Conservation (phyloP, 2,329 filamentous ascomycete species). For the Conoideocrella luteorostrata region DNA sequence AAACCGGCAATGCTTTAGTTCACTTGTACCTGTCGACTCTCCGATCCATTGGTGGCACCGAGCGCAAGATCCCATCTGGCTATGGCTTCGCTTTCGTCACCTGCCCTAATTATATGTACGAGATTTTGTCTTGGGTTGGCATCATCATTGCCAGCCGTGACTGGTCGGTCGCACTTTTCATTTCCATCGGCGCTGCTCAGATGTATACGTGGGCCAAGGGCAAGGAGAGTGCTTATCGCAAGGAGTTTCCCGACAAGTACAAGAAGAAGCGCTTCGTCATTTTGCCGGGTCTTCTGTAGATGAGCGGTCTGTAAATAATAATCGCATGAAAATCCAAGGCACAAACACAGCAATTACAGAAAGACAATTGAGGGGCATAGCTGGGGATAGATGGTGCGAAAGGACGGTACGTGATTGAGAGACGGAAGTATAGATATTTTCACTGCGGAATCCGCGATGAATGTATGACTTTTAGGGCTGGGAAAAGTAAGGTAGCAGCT, state of each 20-base stretch:
- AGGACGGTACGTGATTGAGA: too few species aligned
- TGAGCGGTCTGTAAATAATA: background rate
- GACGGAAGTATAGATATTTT: too few species aligned
- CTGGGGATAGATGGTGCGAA: too few species aligned
- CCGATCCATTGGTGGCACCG: conserved; percentile 71
- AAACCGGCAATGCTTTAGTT: conserved; percentile 72
- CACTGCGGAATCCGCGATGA: too few species aligned
- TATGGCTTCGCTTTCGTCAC: conserved; percentile 83
- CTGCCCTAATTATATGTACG: conserved; percentile 96
- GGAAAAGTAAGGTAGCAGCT: too few species aligned
- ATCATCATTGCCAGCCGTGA: conserved; percentile 74
- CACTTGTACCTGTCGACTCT: conserved; percentile 75
- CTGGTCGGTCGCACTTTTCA: conserved; percentile 72
- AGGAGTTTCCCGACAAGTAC: conserved; percentile 88
- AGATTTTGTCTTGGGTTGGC: conserved; percentile 79
- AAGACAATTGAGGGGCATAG: too few species aligned
- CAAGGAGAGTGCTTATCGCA: conserved; percentile 86
- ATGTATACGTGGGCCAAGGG: conserved; percentile 86
- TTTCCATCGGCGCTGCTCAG: conserved; percentile 62
- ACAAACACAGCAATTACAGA: background rate
- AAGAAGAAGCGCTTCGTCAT: conserved; percentile 88
- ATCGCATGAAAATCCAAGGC: background rate
- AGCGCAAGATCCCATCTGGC: conserved; percentile 80
- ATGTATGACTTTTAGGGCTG: too few species aligned
- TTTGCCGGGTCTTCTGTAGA: conserved; percentile 68